Percentiles rank a stretch among this genome's conserved stretches.
Conservation (phyloP, 1,139 yeast genomes). For the Arxiozyma slooffiae region DNA sequence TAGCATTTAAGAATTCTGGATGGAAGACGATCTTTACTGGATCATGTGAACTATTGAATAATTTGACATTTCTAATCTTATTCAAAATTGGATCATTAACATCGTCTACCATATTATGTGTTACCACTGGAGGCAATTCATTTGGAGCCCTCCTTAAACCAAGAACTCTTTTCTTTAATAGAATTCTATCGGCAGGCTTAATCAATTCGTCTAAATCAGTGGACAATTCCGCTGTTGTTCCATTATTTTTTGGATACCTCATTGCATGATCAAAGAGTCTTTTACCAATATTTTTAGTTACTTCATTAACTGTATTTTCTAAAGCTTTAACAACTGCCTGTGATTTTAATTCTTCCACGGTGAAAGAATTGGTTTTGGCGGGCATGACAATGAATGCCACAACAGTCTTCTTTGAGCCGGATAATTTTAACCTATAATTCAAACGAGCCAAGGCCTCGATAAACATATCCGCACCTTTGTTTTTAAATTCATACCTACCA, state of each 20-base stretch:
- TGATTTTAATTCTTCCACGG: constrained; percentile 93
- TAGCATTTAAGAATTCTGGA: constrained; percentile 91
- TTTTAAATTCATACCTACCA: constrained; percentile 93
- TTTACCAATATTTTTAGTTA: constrained; percentile 78
- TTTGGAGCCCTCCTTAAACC: constrained; percentile 77
- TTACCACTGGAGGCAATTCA: constrained; percentile 85
- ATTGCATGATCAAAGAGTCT: constrained; percentile 88
- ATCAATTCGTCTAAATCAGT: constrained; percentile 64
- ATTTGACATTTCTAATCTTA: constrained; percentile 83
- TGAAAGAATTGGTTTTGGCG: constrained; percentile 84
- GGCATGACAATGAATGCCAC: constrained; percentile 98
- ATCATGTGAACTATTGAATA: constrained; percentile 83
- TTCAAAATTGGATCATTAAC: constrained; percentile 82
- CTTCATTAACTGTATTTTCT: constrained; percentile 81
- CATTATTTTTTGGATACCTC: constrained; percentile 58
- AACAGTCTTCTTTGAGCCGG: constrained; percentile 80
- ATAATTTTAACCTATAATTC: constrained; percentile 73
- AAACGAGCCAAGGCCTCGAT: constrained; percentile 88
- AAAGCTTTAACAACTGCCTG: constrained; percentile 92
- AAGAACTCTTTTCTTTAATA: constrained; percentile 83
- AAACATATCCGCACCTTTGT: constrained; percentile 93
- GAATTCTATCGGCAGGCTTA: constrained; percentile 83
- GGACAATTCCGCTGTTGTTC: constrained; percentile 43
- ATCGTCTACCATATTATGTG: constrained; percentile 94
- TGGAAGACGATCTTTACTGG: constrained; percentile 93